Percentiles rank a stretch among this genome's conserved stretches.
Conservation (phyloP, 371 early-diverging fungal species). For the Polyrhizophydium stewartii region DNA sequence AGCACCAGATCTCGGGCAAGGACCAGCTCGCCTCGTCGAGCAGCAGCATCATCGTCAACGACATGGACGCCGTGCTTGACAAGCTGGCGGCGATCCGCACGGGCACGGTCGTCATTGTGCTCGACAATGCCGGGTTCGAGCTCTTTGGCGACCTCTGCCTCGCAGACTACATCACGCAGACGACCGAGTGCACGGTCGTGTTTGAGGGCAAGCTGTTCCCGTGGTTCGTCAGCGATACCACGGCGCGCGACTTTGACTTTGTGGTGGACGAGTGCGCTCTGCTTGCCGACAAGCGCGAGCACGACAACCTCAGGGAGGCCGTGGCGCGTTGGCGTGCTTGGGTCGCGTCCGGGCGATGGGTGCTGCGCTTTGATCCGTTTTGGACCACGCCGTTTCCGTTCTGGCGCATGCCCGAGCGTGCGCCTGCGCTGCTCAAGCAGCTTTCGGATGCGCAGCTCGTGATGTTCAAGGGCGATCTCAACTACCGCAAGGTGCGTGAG, state of each 20-base stretch:
- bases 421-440: conserved; percentile 62
- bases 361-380: conserved; percentile 64
- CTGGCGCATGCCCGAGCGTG: conserved; percentile 64
- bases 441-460: conserved; percentile 55
- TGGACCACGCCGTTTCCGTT: conserved; percentile 83
- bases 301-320: not conserved
- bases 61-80: conserved; percentile 3
- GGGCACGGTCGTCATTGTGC: conserved; percentile 61
- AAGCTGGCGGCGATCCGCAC: not conserved
- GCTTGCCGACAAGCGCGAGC: conserved; percentile 13
- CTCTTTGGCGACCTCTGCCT: conserved; percentile 83
- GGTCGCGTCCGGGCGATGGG: conserved; percentile 56
- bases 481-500: conserved; percentile 75
- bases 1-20: conserved; percentile 52
- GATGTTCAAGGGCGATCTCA: conserved; percentile 94
- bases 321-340: conserved; percentile 65
- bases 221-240: conserved; percentile 92
- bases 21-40: not conserved
- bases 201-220: conserved; percentile 87
- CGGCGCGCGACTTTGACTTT: conserved; percentile 70
- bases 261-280: conserved; percentile 43
- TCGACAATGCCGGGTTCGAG: conserved; percentile 91
- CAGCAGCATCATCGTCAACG: conserved; percentile 7
- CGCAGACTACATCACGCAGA: conserved; percentile 79
- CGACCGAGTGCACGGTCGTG: conserved; percentile 60